Base-by-base conservation (phyloP, 2,329 filamentous ascomycete species). In the Talaromyces amestolkiae region DNA sequence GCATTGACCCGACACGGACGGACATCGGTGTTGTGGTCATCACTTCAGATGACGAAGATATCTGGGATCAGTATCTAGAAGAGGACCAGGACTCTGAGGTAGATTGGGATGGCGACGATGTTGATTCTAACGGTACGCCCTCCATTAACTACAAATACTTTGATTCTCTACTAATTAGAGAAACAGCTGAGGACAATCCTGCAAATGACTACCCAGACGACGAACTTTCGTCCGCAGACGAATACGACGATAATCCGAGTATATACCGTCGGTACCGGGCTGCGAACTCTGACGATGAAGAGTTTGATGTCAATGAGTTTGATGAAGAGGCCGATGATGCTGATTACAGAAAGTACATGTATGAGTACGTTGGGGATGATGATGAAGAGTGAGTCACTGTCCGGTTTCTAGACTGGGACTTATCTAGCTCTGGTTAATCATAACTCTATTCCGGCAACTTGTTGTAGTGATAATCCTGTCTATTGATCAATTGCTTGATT, bases 41-140 rank as follows among this genome's bases (percentile, higher is more conserved):
- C 65, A 76, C 76, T 9, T 70, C 74, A 3, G 76, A 80, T 66
- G 77, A 80, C 54, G 74, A 86, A 68, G 79, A 84, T 49, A 80
- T 84, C 62, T 89, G 86, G 86, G 83, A 86, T 65, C 77, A 80
- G 27, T 85, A 85, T 71, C 79, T 82, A 4, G 80, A 81, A 64
- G 80, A 84, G n/a, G 82, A 85, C 15, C 81, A 84, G 13, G 84
- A 83, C 61, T 84, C 83, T 54, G 81, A 82, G 56, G 83, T 79
- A 51, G 81, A 83, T 54, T 86, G 83, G 77, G 82, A 86, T 68
- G 86, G 82, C 39, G 87, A 88, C 66, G 86, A 88, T 67, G 85
- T 86, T 31, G 86, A 89, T 69, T 86, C 86, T 43, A 89, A 89
- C 72, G 85, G 82, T 83, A 72, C 70, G 75, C 69, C 54, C n/a